Conservation (phyloP, 352 stramenopile species). For the Phytopythium cucurbitacearum region DNA sequence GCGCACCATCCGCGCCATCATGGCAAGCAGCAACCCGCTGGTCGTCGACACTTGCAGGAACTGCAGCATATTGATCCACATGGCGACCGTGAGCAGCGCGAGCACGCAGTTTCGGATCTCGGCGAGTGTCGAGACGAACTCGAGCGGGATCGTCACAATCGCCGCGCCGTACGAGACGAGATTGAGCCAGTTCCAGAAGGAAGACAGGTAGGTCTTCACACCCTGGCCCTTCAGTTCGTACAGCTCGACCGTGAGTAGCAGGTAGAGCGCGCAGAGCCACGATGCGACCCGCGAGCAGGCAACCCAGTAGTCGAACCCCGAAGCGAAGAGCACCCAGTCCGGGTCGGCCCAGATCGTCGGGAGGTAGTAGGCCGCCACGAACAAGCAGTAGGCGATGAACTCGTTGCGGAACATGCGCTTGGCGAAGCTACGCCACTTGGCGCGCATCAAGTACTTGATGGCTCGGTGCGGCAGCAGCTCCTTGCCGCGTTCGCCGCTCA, state of each 20-base stretch:
- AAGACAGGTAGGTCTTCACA: slow-evolving; percentile 41
- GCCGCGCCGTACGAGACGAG: slow-evolving; percentile 38
- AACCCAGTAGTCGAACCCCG: slow-evolving; percentile 41
- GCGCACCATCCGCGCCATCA: slow-evolving; percentile 74
- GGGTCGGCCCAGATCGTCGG: slow-evolving; percentile 52
- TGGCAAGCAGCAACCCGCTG: slow-evolving; percentile 62
- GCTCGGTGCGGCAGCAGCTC: slow-evolving; percentile 51
- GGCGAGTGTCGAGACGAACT: slow-evolving; percentile 27
- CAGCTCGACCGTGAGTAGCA: slow-evolving; percentile 45
- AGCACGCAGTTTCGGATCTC: slow-evolving; percentile 42
- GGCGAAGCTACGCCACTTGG: slow-evolving; percentile 65
- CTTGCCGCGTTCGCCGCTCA: slow-evolving; percentile 27
- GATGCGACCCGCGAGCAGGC: slow-evolving; percentile 29
- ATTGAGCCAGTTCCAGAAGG: slow-evolving; percentile 63
- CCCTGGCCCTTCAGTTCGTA: slow-evolving; percentile 41
- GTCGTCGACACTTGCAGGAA: slow-evolving; percentile 61
- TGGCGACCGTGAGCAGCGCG: slow-evolving; percentile 49
- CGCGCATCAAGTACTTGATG: slow-evolving; percentile 41
- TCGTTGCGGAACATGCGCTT: slow-evolving; percentile 43
- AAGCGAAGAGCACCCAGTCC: slow-evolving; percentile 37
- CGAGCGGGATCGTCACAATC: slow-evolving; percentile 45
- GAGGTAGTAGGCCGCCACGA: slow-evolving; percentile 52
- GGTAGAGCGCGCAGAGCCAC: slow-evolving; percentile 47
- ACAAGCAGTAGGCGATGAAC: slow-evolving; percentile 38
- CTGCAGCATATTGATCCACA: slow-evolving; percentile 69